phyloP scores from a whole-genome alignment of 176 grass and related monocot genomes.

The Carex kokanica region DNA sequence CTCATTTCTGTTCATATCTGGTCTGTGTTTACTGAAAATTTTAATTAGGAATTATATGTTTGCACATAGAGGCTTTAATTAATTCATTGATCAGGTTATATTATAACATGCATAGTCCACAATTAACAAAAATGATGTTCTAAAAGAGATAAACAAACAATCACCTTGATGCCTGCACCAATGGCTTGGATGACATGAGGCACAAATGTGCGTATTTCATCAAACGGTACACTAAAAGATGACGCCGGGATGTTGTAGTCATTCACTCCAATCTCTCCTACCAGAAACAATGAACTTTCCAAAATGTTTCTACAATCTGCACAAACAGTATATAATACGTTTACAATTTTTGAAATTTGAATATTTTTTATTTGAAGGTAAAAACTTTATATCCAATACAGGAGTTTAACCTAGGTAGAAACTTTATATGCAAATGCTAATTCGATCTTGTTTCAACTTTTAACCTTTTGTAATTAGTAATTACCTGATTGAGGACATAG shows the following conservation, averaged over 20 bases:
- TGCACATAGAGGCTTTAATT: neutral
- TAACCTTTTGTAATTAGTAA: neutral
- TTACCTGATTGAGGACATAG: constrained; percentile 13
- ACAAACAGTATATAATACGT: neutral
- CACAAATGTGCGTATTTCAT: constrained; percentile 18
- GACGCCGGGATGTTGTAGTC: constrained; percentile 7
- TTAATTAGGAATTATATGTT: neutral
- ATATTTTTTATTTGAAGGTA: too few relatives aligned
- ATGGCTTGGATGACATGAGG: constrained; percentile 7
- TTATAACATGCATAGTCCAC: neutral
- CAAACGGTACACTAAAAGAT: neutral
- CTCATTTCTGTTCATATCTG: neutral
- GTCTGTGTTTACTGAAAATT: neutral
- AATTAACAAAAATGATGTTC: too few relatives aligned
- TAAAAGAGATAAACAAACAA: neutral
- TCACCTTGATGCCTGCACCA: neutral
- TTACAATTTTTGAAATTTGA: neutral
- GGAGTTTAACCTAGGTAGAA: too few relatives aligned
- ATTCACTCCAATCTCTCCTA: constrained; percentile 27
- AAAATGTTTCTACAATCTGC: neutral
- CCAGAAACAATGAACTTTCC: constrained; percentile 12
- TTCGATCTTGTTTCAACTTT: neutral
- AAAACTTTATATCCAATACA: too few relatives aligned
- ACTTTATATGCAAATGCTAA: neutral
- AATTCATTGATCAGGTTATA: neutral